phyloP scores from a whole-genome alignment of 345 rosid genomes.

The Euclidium syriacum region DNA sequence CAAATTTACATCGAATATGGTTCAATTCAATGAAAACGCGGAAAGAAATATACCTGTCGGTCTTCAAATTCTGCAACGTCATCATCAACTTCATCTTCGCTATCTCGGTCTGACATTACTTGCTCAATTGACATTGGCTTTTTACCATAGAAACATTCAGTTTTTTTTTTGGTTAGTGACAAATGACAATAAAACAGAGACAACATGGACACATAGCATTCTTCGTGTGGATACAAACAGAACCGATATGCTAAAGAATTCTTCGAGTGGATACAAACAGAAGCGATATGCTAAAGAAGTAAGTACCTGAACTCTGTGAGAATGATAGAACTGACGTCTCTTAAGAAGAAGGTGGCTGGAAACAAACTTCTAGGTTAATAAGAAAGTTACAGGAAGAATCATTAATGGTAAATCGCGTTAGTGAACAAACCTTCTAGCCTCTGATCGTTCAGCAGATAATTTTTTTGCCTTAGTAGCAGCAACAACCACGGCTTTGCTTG shows the following conservation, averaged over 20 bases:
- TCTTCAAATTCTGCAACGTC: conserved; percentile 76
- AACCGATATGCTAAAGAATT: too few species aligned
- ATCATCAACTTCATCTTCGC: conserved; percentile 83
- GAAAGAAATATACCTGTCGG: conserved; percentile 53
- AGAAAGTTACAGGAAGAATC: not conserved
- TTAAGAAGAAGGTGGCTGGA: conserved; percentile 71
- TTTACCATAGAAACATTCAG: not conserved
- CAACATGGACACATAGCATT: too few species aligned
- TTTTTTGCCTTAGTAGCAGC: conserved; percentile 64
- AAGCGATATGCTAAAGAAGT: too few species aligned
- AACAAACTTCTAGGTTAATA: conserved; percentile 5
- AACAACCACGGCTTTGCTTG: conserved; percentile 41
- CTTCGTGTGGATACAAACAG: too few species aligned
- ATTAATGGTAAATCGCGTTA: not conserved
- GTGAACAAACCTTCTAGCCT: conserved; percentile 57
- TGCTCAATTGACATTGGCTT: conserved; percentile 76
- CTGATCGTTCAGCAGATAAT: conserved; percentile 64
- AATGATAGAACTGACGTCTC: conserved; percentile 88
- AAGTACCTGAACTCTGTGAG: conserved; percentile 98
- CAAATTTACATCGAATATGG: not conserved
- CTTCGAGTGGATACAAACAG: too few species aligned
- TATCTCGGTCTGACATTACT: conserved; percentile 73
- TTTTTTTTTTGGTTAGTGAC: conserved; percentile 14
- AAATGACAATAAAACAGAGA: conserved; percentile 1
- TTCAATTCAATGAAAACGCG: not conserved